Conservation (phyloP, 116 monocot genomes). For the Dioscorea cayenensis region DNA sequence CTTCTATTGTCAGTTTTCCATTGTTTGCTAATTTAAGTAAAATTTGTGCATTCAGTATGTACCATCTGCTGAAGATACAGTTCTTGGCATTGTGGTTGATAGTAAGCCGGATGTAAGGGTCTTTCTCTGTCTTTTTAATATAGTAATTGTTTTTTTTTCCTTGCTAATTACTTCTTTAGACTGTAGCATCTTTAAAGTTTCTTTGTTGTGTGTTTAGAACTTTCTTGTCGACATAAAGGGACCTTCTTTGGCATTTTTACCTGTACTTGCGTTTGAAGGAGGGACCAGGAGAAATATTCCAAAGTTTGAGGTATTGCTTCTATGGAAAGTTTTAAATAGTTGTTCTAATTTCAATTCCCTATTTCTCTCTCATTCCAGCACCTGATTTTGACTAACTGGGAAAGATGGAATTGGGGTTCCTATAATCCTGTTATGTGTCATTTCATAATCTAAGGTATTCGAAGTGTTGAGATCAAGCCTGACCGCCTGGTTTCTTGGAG, state of each 20-base stretch:
- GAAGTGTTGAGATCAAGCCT: too few species aligned
- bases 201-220: slow-evolving; percentile 37
- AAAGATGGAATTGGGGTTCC: too few species aligned
- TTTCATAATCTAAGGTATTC: too few species aligned
- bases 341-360: neutral
- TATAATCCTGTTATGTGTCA: too few species aligned
- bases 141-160: neutral
- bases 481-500: too few species aligned
- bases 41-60: slow-evolving; percentile 47
- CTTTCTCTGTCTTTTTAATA: neutral
- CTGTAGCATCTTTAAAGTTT: neutral
- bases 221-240: slow-evolving; percentile 94
- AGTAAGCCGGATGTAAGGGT: slow-evolving; percentile 74
- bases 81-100: slow-evolving; percentile 94
- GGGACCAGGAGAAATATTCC: slow-evolving; percentile 92
- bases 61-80: slow-evolving; percentile 64
- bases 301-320: slow-evolving; percentile 76
- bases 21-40: neutral
- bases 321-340: neutral
- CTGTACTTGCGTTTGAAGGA: slow-evolving; percentile 99
- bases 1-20: too few species aligned
- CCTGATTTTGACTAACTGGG: too few species aligned
- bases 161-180: neutral
- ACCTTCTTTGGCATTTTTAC: slow-evolving; percentile 67
- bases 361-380: too few species aligned